Conservation (phyloP, 2,329 filamentous ascomycete species). For the Microascus cirrosus region DNA sequence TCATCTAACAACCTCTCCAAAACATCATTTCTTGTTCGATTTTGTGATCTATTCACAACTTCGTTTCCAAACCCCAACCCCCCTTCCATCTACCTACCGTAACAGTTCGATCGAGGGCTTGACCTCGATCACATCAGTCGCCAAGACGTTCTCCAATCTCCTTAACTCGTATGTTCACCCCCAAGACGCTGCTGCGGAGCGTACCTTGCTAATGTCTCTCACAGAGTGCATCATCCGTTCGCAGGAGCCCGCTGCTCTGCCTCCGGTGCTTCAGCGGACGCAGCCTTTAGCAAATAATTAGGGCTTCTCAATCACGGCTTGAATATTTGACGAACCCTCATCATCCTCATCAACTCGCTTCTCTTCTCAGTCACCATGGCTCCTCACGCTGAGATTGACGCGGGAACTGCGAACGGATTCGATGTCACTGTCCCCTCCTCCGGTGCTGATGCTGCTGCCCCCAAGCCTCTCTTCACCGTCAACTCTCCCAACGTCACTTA, state of each 20-base stretch:
- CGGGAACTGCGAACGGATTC: slow-evolving; percentile 40
- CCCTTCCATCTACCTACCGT: background rate
- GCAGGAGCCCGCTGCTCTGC: slow-evolving; percentile 92
- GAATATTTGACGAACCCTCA: background rate
- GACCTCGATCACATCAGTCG: slow-evolving; percentile 50
- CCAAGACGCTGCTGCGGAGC: background rate
- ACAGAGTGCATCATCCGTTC: slow-evolving; percentile 87
- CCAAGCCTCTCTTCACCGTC: slow-evolving; percentile 67
- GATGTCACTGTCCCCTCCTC: slow-evolving; percentile 29
- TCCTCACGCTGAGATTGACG: slow-evolving; percentile 66
- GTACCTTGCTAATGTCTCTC: slow-evolving; percentile 1
- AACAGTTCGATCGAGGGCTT: slow-evolving; percentile 35
- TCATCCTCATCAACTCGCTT: background rate
- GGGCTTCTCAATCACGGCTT: background rate
- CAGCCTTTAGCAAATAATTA: slow-evolving; percentile 44
- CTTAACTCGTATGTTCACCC: slow-evolving; percentile 71
- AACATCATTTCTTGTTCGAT: background rate
- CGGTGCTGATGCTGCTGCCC: slow-evolving; percentile 25
- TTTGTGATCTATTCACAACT: background rate
- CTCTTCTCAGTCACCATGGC: slow-evolving; percentile 52
- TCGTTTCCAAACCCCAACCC: background rate
- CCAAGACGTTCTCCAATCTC: slow-evolving; percentile 98
- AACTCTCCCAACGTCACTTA: slow-evolving; percentile 88
- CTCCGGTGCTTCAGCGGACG: slow-evolving; percentile 72
- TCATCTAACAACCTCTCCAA: background rate